Evolutionary conservation across 768 basidiomycete species (phyloP).

Genomic region (Phylloporus sp.): DNA sequence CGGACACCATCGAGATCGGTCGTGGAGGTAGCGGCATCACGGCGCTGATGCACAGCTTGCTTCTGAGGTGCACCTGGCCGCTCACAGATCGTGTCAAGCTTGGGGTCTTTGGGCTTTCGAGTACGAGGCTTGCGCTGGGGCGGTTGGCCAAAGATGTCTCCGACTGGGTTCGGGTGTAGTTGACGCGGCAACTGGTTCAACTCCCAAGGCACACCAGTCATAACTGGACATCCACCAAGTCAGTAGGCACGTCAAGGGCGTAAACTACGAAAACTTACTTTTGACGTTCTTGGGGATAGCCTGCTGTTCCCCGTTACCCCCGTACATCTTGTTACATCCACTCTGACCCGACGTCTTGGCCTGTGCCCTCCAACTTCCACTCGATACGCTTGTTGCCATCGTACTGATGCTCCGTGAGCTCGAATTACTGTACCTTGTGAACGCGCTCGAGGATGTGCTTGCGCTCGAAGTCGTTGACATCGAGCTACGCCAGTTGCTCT

Average conservation of each 20-base stretch:
- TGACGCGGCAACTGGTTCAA: slow-evolving; percentile 64
- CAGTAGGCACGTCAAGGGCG: not conserved
- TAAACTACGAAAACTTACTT: slow-evolving; percentile 45
- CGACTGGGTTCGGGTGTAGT: slow-evolving; percentile 53
- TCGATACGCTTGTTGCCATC: slow-evolving; percentile 74
- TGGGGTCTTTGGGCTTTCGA: slow-evolving; percentile 60
- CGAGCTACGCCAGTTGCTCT: slow-evolving; percentile 70
- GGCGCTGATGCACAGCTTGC: slow-evolving; percentile 43
- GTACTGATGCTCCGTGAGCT: slow-evolving; percentile 73
- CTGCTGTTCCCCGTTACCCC: slow-evolving; percentile 22
- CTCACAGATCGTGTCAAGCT: slow-evolving; percentile 73
- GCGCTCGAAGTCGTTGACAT: slow-evolving; percentile 66
- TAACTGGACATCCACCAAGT: slow-evolving; percentile 40
- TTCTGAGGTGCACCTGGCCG: slow-evolving; percentile 45
- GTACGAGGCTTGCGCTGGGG: slow-evolving; percentile 61
- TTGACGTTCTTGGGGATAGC: slow-evolving; percentile 70
- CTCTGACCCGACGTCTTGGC: slow-evolving; percentile 15
- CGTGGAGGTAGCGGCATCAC: slow-evolving; percentile 70
- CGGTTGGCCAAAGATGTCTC: slow-evolving; percentile 54
- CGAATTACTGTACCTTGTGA: slow-evolving; percentile 70
- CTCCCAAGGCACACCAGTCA: slow-evolving; percentile 76
- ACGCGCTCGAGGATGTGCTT: slow-evolving; percentile 63
- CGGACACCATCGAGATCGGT: slow-evolving; percentile 53
- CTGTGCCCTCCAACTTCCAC: slow-evolving; percentile 65
- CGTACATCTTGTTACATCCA: slow-evolving; percentile 12